These are phyloP conservation scores for Neodidymelliopsis sp. DNA, from an alignment of 2,329 filamentous ascomycete species.

Conservation along the genomic window DNA sequence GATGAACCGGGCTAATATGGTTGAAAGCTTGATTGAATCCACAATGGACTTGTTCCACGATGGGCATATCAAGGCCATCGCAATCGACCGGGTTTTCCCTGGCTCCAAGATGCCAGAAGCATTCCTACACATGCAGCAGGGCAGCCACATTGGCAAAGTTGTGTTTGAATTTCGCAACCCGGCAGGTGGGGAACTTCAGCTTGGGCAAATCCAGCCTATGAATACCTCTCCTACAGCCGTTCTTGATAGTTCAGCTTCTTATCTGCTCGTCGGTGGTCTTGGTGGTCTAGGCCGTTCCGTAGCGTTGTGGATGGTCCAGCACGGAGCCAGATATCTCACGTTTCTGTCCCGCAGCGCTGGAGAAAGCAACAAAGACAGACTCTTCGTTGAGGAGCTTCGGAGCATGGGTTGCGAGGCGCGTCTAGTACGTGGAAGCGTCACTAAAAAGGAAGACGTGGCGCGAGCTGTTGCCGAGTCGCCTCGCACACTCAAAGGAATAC, in stretches of 20 bases:
- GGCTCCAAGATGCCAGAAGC: not conserved
- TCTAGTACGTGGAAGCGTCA: not conserved
- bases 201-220: not conserved
- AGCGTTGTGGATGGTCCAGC: not conserved
- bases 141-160: not conserved
- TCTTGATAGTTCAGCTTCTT: not conserved
- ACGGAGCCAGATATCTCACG: not conserved
- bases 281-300: not conserved
- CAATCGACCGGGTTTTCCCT: too few species aligned
- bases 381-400: not conserved
- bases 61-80: too few species aligned
- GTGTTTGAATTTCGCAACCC: not conserved
- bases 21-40: too few species aligned
- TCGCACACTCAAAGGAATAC: too few species aligned
- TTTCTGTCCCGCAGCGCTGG: not conserved
- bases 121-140: not conserved
- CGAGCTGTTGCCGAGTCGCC: conserved; percentile 17
- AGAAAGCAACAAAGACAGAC: not conserved
- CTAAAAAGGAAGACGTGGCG: not conserved
- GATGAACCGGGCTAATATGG: too few species aligned
- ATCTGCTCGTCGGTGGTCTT: not conserved
- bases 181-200: not conserved
- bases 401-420: not conserved
- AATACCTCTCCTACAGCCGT: not conserved
- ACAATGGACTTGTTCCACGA: too few species aligned